These are phyloP conservation scores for Dionaea muscipula DNA, from an alignment of 179 eudicot species.

Conservation along the genomic window DNA sequence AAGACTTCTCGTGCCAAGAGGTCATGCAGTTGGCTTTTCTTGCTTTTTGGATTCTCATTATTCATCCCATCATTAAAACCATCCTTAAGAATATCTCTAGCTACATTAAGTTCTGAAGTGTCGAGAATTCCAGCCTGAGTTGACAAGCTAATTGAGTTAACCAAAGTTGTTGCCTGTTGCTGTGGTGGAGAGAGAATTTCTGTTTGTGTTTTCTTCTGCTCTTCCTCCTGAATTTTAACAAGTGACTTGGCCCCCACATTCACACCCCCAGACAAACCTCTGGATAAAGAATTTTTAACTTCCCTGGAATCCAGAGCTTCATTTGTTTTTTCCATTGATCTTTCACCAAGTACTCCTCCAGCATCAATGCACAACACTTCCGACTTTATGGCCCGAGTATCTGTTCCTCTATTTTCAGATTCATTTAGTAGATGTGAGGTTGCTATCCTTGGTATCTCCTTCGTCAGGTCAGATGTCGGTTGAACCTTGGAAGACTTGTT, in stretches of 20 bases:
- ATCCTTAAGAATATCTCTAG: constrained; percentile 21
- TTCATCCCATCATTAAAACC: neutral
- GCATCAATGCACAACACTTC: constrained; percentile 15
- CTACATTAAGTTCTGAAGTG: constrained; percentile 32
- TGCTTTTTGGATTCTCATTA: constrained; percentile 33
- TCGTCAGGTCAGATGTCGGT: constrained; percentile 41
- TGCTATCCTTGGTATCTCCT: constrained; percentile 34
- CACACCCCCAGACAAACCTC: constrained; percentile 16
- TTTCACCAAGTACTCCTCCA: constrained; percentile 11
- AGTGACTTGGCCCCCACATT: constrained; percentile 78
- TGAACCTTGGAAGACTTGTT: constrained; percentile 64
- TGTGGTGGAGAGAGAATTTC: constrained; percentile 34
- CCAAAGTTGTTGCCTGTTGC: constrained; percentile 34
- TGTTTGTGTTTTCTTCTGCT: constrained; percentile 44
- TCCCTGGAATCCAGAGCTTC: constrained; percentile 15
- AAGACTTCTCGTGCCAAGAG: constrained; percentile 52
- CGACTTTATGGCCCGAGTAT: constrained; percentile 16
- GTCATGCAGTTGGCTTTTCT: constrained; percentile 68
- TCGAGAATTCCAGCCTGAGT: constrained; percentile 63
- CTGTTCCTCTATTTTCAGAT: constrained; percentile 23
- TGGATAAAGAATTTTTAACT: constrained; percentile 14
- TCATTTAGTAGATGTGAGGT: constrained; percentile 31
- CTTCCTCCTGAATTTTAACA: constrained; percentile 87
- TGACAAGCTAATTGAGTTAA: constrained; percentile 32
- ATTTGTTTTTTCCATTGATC: constrained; percentile 9